A percentile compares a stretch with the other conserved stretches of the same genome.
phyloP scores from a whole-genome alignment of 139 green algal genomes.

The Chlorella sp. region DNA sequence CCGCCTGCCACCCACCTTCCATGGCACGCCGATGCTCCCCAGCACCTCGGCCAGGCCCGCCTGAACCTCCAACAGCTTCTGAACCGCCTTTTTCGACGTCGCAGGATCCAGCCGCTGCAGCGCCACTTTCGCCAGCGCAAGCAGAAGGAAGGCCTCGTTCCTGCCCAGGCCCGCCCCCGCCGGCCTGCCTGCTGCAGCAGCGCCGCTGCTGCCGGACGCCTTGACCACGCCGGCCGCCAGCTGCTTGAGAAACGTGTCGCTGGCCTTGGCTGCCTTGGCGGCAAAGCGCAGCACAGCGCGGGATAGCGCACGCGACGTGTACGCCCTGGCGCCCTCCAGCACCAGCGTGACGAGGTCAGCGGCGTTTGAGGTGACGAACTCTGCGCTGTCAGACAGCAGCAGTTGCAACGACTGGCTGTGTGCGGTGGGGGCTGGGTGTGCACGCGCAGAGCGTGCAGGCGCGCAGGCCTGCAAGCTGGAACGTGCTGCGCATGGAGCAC shows the following conservation, averaged over 20 bases:
- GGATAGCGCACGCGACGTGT: conserved; percentile 9
- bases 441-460: too few relatives aligned
- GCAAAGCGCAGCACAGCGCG: conserved; percentile 16
- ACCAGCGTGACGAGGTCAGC: conserved; percentile 32
- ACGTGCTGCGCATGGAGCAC: too few relatives aligned
- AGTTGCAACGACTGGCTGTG: too few relatives aligned
- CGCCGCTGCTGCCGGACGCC: conserved; percentile 14
- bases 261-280: not conserved
- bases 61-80: conserved; percentile 61
- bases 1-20: not conserved
- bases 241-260: conserved; percentile 44
- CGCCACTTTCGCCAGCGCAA: conserved; percentile 44
- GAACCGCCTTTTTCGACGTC: conserved; percentile 51
- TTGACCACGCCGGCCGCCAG: conserved; percentile 40
- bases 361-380: conserved; percentile 40
- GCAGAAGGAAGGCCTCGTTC: conserved; percentile 34
- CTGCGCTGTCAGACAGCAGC: too few relatives aligned
- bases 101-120: conserved; percentile 39
- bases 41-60: conserved; percentile 8
- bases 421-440: too few relatives aligned
- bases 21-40: not conserved
- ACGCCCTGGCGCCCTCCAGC: conserved; percentile 20
- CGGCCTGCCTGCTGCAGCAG: too few relatives aligned
- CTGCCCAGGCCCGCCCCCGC: conserved; percentile 6
- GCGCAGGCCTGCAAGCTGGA: too few relatives aligned